Evolutionary conservation across 2,329 filamentous ascomycete species (phyloP).

Genomic region (Exophiala xenobiotica): DNA sequence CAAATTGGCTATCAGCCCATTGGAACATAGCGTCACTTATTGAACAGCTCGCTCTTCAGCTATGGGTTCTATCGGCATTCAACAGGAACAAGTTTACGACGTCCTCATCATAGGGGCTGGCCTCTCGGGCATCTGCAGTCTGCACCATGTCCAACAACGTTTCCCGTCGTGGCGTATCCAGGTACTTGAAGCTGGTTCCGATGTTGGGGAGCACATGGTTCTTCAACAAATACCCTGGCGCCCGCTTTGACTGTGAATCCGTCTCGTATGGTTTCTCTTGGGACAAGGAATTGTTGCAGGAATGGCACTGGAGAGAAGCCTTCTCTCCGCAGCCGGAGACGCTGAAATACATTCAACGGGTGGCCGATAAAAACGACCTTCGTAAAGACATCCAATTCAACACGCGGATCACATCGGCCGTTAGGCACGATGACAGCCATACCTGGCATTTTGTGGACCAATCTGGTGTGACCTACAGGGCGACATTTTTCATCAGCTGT

Average conservation of each 20-base stretch:
- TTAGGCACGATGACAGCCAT: constrained; percentile 19
- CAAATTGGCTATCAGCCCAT: not conserved
- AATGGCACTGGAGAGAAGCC: constrained; percentile 31
- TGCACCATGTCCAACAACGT: constrained; percentile 34
- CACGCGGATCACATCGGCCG: constrained; percentile 27
- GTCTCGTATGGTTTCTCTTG: constrained; percentile 44
- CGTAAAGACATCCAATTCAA: constrained; percentile 48
- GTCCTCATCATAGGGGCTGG: constrained; percentile 24
- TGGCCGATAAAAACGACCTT: constrained; percentile 45
- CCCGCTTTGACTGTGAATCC: constrained; percentile 54
- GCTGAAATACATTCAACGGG: constrained; percentile 47
- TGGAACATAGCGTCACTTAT: not conserved
- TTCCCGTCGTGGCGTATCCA: constrained; percentile 32
- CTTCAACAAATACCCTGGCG: constrained; percentile 47
- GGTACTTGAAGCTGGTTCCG: constrained; percentile 37
- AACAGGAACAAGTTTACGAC: constrained; percentile 7
- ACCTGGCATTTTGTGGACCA: constrained; percentile 20
- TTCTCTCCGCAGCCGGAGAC: constrained; percentile 41
- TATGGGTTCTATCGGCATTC: constrained; percentile 9
- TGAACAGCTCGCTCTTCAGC: not conserved
- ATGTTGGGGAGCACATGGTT: constrained; percentile 30
- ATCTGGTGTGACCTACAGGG: constrained; percentile 9
- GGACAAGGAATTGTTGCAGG: constrained; percentile 45
- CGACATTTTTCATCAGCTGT: constrained; percentile 13
- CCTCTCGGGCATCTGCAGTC: constrained; percentile 18